phyloP scores from a whole-genome alignment of 2,329 filamentous ascomycete species.

The Talaromyces sp. region DNA sequence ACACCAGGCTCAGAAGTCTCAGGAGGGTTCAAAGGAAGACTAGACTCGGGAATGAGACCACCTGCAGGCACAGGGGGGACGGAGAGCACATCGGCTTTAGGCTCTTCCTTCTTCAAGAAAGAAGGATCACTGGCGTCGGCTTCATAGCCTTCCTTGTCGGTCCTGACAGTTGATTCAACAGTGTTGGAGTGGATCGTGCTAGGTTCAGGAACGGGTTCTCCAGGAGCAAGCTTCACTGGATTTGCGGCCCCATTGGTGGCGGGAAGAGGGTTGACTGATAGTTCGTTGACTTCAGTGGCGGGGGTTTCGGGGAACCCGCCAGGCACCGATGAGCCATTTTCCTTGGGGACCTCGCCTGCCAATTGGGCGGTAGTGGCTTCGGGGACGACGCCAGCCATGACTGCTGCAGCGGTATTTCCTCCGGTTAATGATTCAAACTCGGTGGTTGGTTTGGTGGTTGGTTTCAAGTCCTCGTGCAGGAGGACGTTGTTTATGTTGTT shows the following conservation, averaged over 20 bases:
- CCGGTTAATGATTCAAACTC: slow-evolving; percentile 18
- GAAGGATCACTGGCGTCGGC: slow-evolving; percentile 58
- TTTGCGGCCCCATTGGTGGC: slow-evolving; percentile 64
- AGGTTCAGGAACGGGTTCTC: slow-evolving; percentile 72
- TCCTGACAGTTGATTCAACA: slow-evolving; percentile 61
- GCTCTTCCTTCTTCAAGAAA: slow-evolving; percentile 44
- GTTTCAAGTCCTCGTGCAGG: slow-evolving; percentile 65
- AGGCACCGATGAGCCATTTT: slow-evolving; percentile 51
- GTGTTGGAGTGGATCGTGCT: slow-evolving; percentile 65
- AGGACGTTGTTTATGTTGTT: slow-evolving; percentile 95
- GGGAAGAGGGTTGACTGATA: slow-evolving; percentile 57
- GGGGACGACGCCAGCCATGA: slow-evolving; percentile 63
- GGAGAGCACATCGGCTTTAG: slow-evolving; percentile 43
- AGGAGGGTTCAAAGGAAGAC: slow-evolving; percentile 62
- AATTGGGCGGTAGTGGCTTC: slow-evolving; percentile 65
- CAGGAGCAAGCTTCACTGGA: slow-evolving; percentile 73
- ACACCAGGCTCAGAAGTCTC: slow-evolving; percentile 29
- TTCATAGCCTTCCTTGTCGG: slow-evolving; percentile 84
- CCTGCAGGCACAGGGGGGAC: slow-evolving; percentile 58
- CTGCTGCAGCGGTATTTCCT: slow-evolving; percentile 21
- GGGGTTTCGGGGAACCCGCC: slow-evolving; percentile 74
- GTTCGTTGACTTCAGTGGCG: slow-evolving; percentile 44
- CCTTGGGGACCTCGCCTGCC: slow-evolving; percentile 34
- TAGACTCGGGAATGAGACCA: slow-evolving; percentile 73
- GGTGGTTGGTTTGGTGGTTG: slow-evolving; percentile 19